Percentiles rank a stretch among this genome's conserved stretches.
phyloP scores from a whole-genome alignment of 495 filamentous ascomycete species.

The Bacidia gigantensis region DNA sequence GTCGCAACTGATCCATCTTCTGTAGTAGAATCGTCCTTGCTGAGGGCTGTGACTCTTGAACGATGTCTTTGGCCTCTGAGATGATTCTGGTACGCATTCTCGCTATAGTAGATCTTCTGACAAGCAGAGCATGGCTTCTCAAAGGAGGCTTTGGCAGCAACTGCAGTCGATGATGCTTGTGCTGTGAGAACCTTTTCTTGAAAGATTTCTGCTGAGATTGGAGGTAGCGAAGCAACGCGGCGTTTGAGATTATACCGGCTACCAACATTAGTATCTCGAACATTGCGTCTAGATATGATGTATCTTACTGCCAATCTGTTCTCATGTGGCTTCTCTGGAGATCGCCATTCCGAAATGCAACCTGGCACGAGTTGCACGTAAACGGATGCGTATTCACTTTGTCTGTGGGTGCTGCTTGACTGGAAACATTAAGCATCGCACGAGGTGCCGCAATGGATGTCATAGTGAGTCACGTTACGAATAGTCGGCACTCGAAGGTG shows the following conservation, averaged over 20 bases:
- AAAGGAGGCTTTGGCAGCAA: slow-evolving; percentile 79
- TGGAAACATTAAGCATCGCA: slow-evolving; percentile 21
- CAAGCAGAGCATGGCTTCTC: slow-evolving; percentile 72
- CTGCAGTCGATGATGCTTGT: slow-evolving; percentile 66
- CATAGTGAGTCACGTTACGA: slow-evolving; percentile 36
- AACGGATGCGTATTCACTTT: slow-evolving; percentile 57
- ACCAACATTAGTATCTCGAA: slow-evolving; percentile 5
- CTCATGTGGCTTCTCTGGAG: slow-evolving; percentile 94
- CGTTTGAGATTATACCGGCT: slow-evolving; percentile 97
- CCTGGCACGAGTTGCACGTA: slow-evolving; percentile 95
- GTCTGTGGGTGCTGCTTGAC: slow-evolving; percentile 23
- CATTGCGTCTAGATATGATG: not conserved
- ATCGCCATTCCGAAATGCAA: slow-evolving; percentile 86
- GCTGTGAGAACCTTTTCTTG: slow-evolving; percentile 94
- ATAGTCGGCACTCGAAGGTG: no score
- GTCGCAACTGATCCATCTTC: slow-evolving; percentile 67
- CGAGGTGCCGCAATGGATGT: slow-evolving; percentile 34
- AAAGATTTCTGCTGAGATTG: slow-evolving; percentile 83
- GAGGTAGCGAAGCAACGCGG: slow-evolving; percentile 79
- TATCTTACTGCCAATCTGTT: slow-evolving; percentile 90
- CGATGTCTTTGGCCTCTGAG: slow-evolving; percentile 83
- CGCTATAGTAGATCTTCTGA: slow-evolving; percentile 86
- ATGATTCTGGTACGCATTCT: slow-evolving; percentile 91
- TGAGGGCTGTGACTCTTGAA: slow-evolving; percentile 41
- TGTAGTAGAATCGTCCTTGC: slow-evolving; percentile 26